Conservation (phyloP, 1,284 basidiomycete genomes). For the Moesziomyces antarcticus region DNA sequence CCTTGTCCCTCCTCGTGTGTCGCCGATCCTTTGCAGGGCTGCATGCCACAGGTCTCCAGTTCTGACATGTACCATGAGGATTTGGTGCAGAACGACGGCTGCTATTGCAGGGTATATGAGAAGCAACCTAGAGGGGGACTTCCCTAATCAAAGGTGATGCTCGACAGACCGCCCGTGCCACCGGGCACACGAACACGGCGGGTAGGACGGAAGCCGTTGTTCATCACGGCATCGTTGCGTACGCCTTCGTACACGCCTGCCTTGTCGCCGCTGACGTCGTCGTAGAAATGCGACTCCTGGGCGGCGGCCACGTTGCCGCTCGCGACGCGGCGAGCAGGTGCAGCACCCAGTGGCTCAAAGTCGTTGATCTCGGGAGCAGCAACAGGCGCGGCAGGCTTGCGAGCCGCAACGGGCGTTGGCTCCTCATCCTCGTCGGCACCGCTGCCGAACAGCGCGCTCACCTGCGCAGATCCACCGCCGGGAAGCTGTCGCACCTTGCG, state of each 20-base stretch:
- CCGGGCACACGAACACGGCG: constrained; percentile 54
- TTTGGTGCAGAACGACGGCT: not conserved
- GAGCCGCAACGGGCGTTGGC: constrained; percentile 8
- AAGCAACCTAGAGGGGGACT: not conserved
- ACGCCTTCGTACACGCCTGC: constrained; percentile 44
- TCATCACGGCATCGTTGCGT: constrained; percentile 42
- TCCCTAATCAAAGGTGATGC: constrained; percentile 45
- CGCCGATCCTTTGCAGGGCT: no score
- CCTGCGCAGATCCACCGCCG: constrained; percentile 54
- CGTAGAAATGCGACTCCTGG: constrained; percentile 31
- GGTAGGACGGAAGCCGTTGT: constrained; percentile 57
- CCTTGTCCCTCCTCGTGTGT: not conserved
- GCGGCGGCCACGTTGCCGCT: constrained; percentile 27
- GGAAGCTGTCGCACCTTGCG: constrained; percentile 59
- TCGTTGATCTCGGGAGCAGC: constrained; percentile 18
- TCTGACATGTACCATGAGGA: no score
- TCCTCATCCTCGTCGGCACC: constrained; percentile 36
- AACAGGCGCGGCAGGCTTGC: constrained; percentile 9
- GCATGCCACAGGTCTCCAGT: no score
- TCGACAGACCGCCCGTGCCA: constrained; percentile 54
- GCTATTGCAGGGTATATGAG: constrained; percentile 26
- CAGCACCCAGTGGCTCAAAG: constrained; percentile 34
- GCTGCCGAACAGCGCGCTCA: constrained; percentile 53
- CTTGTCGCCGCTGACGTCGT: constrained; percentile 24
- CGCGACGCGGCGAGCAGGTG: constrained; percentile 26